phyloP scores from a whole-genome alignment of 2,329 filamentous ascomycete species.

The Didymella lethalis region DNA sequence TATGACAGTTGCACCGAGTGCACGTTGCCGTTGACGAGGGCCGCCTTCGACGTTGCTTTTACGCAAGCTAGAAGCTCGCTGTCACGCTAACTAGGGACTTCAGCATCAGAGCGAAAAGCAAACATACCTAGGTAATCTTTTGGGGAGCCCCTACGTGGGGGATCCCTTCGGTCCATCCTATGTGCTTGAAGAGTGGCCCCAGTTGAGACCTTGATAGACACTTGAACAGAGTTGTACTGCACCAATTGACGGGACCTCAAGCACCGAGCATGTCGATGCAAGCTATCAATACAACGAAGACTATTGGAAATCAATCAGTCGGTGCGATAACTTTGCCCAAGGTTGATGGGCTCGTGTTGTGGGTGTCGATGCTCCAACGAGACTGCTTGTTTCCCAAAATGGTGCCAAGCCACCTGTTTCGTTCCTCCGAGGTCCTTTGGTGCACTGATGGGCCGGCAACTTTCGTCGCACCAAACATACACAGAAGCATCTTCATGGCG shows the following conservation, averaged over 20 bases:
- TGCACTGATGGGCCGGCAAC: background rate
- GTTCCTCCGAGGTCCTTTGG: background rate
- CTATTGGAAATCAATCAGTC: background rate
- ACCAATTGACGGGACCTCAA: too few relatives aligned
- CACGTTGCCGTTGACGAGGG: background rate
- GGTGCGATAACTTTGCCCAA: background rate
- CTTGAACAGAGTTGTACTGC: too few relatives aligned
- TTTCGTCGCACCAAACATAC: background rate
- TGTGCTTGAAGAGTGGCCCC: too few relatives aligned
- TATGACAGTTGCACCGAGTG: background rate
- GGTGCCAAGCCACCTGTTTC: slow-evolving; percentile 3
- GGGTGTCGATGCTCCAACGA: background rate
- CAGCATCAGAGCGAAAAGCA: background rate
- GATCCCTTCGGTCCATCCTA: background rate
- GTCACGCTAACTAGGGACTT: too few relatives aligned
- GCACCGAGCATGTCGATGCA: too few relatives aligned
- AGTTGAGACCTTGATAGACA: too few relatives aligned
- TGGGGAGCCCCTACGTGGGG: background rate
- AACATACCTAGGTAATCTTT: background rate
- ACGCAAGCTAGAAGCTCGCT: background rate
- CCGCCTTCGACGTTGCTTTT: background rate
- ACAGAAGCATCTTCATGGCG: background rate
- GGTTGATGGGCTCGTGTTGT: background rate
- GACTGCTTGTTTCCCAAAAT: background rate
- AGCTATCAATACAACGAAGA: background rate